Base-by-base conservation (phyloP, 2,329 filamentous ascomycete species). In the Bipolaris zeicola region DNA sequence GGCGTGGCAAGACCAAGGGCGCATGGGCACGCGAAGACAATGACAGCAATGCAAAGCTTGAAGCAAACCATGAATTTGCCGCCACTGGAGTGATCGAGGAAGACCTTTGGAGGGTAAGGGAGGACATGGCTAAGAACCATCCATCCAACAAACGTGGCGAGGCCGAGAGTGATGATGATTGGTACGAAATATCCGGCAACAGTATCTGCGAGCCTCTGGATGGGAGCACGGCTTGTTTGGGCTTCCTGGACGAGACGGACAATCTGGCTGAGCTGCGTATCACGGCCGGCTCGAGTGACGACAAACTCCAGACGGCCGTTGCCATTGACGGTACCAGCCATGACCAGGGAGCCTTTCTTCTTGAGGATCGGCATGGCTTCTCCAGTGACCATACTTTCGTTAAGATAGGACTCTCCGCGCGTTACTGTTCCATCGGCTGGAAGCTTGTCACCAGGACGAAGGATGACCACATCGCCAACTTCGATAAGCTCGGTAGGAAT, bases 361-460 rank as follows among this genome's bases (percentile, higher is more conserved):
- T 99, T 99, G 68, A 92, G 87, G 34, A 98, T 92, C 0, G 95
- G 94, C 85, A 97, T 94, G 2, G 95, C 90, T 79, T 99, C 95
- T 63, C 95, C 95, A 5, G 95, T 99, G 46, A 99, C 93, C 94
- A 98, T 98, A 72, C 92, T 96, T 78, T 99, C 95, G 65, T 99
- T 92, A 20, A 97, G 86, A 69, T 96, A 96, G 34, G 92, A 96
- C 76, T 97, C 91, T 31, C 95, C 95, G 50, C 90, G 87, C 53
- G 92, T 91, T 50, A 99, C 85, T 7, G 87, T 83, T 45, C 95
- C 95, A 73, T 99, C 95, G 1, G 94, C 94, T 1, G 95, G 94
- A 55, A 99, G 92, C 80, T 98, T 98, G 79, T 98, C 95, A 51
- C 95, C 95, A 6, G 95, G 95, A 53, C 92, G 89, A 52, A 99